Conservation (phyloP, 305 asterid species). For the Fraxinus albicans region DNA sequence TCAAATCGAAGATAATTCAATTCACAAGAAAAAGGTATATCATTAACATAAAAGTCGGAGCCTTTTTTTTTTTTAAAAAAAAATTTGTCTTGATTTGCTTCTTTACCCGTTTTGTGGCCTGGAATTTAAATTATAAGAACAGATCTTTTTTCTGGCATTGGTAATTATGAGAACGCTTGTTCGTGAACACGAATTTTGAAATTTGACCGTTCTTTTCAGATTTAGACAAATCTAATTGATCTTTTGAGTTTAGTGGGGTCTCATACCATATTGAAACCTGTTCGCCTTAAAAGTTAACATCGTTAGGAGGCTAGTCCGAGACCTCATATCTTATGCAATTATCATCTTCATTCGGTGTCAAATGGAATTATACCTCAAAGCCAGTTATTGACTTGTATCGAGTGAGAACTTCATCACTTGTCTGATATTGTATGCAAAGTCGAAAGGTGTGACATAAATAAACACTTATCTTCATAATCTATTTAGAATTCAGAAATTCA, state of each 20-base stretch:
- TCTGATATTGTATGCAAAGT: not conserved
- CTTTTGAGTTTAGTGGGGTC: not conserved
- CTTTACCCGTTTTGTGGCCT: not conserved
- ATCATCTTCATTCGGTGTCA: not conserved
- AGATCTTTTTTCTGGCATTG: not conserved
- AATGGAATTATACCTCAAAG: not conserved
- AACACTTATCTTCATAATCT: conserved; percentile 5
- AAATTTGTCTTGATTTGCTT: not conserved
- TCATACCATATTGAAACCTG: too few relatives aligned
- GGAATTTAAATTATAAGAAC: not conserved
- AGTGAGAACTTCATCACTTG: not conserved
- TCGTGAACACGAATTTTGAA: not conserved
- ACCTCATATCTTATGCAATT: not conserved
- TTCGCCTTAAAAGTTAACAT: not conserved
- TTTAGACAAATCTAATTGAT: not conserved
- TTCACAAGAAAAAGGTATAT: not conserved
- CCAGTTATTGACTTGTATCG: not conserved
- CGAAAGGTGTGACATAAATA: not conserved
- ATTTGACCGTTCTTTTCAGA: not conserved
- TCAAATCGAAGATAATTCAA: not conserved
- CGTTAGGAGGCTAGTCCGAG: not conserved
- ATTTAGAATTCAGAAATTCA: not conserved
- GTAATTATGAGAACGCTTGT: not conserved
- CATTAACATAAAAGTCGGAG: not conserved
- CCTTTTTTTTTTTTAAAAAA: not conserved